Percentiles rank a stretch among this genome's conserved stretches.
Evolutionary conservation across 2,329 filamentous ascomycete species (phyloP).

Genomic region (Aspergillus fischeri): DNA sequence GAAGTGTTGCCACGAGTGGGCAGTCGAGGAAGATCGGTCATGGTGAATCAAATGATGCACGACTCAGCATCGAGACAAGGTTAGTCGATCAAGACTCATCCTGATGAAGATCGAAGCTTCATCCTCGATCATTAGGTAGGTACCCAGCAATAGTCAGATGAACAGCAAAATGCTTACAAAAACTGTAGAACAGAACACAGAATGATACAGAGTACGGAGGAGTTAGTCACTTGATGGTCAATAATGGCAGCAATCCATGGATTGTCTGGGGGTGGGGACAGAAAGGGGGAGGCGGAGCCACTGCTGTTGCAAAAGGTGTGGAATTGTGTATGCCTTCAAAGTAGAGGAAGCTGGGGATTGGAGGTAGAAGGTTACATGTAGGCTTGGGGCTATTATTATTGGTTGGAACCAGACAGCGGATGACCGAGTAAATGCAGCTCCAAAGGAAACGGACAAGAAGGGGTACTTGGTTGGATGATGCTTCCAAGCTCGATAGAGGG

Average conservation of each 20-base stretch:
- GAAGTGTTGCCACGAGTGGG: conserved; percentile 22
- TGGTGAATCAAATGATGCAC: conserved; percentile 16
- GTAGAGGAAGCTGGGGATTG: background rate
- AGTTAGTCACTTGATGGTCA: background rate
- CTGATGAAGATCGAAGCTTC: conserved; percentile 17
- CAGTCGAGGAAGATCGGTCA: conserved; percentile 26
- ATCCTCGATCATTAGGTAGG: conserved; percentile 6
- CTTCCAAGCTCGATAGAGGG: background rate
- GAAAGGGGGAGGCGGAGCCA: conserved; percentile 10
- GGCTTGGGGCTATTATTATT: background rate
- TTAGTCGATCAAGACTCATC: conserved; percentile 16
- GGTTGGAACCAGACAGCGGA: background rate
- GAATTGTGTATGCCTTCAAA: background rate
- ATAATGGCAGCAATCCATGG: background rate
- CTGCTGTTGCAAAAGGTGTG: background rate
- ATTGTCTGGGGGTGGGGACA: conserved; percentile 7
- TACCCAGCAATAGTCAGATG: background rate
- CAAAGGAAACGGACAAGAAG: background rate
- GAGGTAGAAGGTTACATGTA: background rate
- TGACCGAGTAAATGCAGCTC: background rate
- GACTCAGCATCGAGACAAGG: conserved; percentile 3
- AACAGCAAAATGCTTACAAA: background rate
- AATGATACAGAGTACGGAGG: background rate
- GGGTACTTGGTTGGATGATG: background rate
- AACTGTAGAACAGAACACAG: background rate